Base-by-base conservation (phyloP, 768 basidiomycete species). In the Candolleomyces efflorescens region DNA sequence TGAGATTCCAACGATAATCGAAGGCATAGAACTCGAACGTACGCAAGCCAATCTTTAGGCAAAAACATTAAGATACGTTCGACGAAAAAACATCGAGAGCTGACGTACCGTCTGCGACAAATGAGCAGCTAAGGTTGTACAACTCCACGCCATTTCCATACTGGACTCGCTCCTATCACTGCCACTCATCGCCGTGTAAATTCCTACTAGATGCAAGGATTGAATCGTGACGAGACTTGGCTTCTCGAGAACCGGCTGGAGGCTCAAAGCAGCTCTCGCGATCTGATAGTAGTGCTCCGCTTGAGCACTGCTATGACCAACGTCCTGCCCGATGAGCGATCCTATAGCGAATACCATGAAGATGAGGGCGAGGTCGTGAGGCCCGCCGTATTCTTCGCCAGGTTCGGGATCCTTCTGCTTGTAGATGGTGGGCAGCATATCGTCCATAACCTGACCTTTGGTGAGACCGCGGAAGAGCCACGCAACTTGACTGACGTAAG, bases 151-250 rank as follows among this genome's bases (percentile, higher is more conserved):
- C 71, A 82, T 82, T 72, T 87, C 86, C 85, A 83, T 88, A 59
- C 82, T 85, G 3, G 83, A 83, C 67, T 89, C 86, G 53, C 76
- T 78, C 55, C 73, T 64, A 66, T 85, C 86, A 60, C 79, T 82
- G 23, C 84, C 85, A 61, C 80, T 84, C 86, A 89, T 83, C 17
- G 81, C 83, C 55, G 84, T 84, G 65, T 87, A 89, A 9, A 86
- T 79, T 64, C 86, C 85, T 71, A 86, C 75, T 60, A 90, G 65
- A 68, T 87, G 85, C 17, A 90, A 69, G 6, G 82, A 73, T 69
- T 90, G 89, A 27, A 90, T 84, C 22, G 89, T 89, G 22, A 83
- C 82, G 45, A 87, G 68, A 0, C 83, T 82, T 10, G 89, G 89
- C 62, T 86, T 85, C 70, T 89, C 88, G 43, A 90, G 69, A 22